Base-by-base conservation (phyloP, 768 basidiomycete genomes). In the Russula foetens region DNA sequence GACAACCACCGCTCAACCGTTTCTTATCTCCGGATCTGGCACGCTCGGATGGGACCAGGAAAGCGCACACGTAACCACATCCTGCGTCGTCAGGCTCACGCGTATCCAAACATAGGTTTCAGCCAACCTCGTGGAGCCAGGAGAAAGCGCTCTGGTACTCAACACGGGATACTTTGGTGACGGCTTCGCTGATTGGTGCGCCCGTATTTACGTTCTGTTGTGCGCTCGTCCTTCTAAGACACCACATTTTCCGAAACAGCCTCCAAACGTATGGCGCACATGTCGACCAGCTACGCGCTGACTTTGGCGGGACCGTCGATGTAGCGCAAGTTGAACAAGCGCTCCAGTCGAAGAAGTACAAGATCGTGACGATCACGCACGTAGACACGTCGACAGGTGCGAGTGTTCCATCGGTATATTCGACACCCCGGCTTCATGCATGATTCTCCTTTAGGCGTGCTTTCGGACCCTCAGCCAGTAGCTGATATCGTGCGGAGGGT, bases 1-100 rank as follows among this genome's bases (percentile, higher is more conserved):
- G 70, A 87, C 96, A 31, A 80, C 83, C 56, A 75, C 78, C 24
- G 90, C 81, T 0, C 97, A 98, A 69, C 92, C 93, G 0, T 93
- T 99, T 79, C 75, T 99, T 67, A 88, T 98, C 63, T 86, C 94
- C 28, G 97, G 97, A 1, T 90, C 87, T 56, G 97, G 97, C 17
- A 98, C 97, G 2, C 79, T 99, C 35, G 97, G 97, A 29, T 98
- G 95, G 94, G 95, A 98, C 72, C 89, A 92, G 82, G 90, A 81
- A 46, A 64, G 80, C 52, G 28, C 56, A 5, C 59, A 33, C 19
- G 41, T 49, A 45, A 28, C 60, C 63, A 7, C 55, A 31, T 47
- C 35, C 26, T n/a, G 14, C 38, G 12, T 14, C 45, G 1, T 28
- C 33, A 51, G 41, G 19, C 31, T 31, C 38, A 49, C 21, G 24